Percentiles rank a stretch among this genome's conserved stretches.
phyloP scores from a whole-genome alignment of 2,329 filamentous ascomycete genomes.

The Teratosphaeriaceae sp. region DNA sequence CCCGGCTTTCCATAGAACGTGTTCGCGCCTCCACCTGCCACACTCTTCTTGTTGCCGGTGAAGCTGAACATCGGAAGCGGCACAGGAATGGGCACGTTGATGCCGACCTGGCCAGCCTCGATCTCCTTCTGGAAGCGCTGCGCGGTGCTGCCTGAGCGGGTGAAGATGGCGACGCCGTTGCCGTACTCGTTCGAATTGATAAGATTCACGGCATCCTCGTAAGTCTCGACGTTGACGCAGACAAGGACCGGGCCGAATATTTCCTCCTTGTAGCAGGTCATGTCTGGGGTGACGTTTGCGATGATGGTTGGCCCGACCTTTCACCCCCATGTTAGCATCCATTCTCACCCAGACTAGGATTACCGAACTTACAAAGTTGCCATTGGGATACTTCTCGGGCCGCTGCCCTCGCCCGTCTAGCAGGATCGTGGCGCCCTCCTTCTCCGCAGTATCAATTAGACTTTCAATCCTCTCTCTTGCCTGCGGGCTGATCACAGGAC shows the following conservation, averaged over 20 bases:
- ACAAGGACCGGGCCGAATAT: slow-evolving; percentile 82
- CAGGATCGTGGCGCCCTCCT: slow-evolving; percentile 75
- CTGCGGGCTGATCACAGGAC: slow-evolving; percentile 73
- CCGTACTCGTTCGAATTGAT: slow-evolving; percentile 86
- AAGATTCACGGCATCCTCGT: slow-evolving; percentile 72
- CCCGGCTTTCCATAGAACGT: slow-evolving; percentile 95
- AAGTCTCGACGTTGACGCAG: slow-evolving; percentile 68
- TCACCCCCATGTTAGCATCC: slow-evolving; percentile 7
- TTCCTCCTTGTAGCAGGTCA: slow-evolving; percentile 80
- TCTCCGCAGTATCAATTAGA: slow-evolving; percentile 68
- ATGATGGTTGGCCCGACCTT: slow-evolving; percentile 77
- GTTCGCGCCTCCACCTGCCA: slow-evolving; percentile 85
- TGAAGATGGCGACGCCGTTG: slow-evolving; percentile 83
- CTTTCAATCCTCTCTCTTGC: slow-evolving; percentile 72
- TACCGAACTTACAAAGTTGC: slow-evolving; percentile 59
- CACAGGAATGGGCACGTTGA: slow-evolving; percentile 74
- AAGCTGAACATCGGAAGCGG: slow-evolving; percentile 34
- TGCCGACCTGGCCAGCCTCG: slow-evolving; percentile 77
- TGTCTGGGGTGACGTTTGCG: slow-evolving; percentile 68
- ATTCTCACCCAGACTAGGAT: background rate
- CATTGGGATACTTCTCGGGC: slow-evolving; percentile 72
- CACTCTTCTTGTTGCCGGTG: slow-evolving; percentile 71
- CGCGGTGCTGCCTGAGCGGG: slow-evolving; percentile 67
- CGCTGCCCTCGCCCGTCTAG: slow-evolving; percentile 71
- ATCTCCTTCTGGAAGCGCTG: slow-evolving; percentile 73